Evolutionary conservation across 176 grass and related monocot genomes (phyloP).

Genomic region (Eleusine coracana): DNA sequence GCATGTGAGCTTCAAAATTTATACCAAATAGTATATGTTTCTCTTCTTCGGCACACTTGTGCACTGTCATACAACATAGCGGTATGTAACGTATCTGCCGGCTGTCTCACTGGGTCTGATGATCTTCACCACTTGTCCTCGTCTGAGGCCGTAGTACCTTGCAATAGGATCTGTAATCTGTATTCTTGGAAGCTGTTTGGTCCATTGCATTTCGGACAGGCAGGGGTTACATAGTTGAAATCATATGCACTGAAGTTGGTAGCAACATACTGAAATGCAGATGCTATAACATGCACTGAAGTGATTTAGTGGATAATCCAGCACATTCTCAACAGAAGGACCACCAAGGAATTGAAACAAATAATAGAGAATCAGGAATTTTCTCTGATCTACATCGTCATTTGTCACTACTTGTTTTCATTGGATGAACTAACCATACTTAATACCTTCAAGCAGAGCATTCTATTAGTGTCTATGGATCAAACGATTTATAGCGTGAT

Average conservation of each 20-base stretch:
- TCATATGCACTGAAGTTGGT: neutral
- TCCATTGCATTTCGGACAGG: conserved; percentile 31
- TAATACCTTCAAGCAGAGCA: too few relatives aligned
- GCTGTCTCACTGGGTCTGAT: conserved; percentile 89
- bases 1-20: conserved; percentile 35
- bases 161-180: conserved; percentile 84
- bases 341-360: neutral
- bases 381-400: neutral
- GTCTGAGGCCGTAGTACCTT: conserved; percentile 78
- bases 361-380: neutral
- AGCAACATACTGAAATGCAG: conserved; percentile 7
- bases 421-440: neutral
- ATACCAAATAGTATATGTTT: conserved; percentile 16
- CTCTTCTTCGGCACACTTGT: neutral
- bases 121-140: conserved; percentile 87
- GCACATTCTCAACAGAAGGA: neutral
- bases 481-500: neutral
- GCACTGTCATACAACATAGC: conserved; percentile 69
- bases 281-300: neutral
- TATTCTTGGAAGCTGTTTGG: conserved; percentile 80
- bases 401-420: neutral
- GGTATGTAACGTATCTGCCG: conserved; percentile 87
- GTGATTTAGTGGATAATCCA: neutral
- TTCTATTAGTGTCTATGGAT: neutral
- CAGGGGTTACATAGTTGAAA: conserved; percentile 26